Evolutionary conservation across 495 filamentous ascomycete genomes (phyloP).

Genomic region (Trypethelium eluteriae): DNA sequence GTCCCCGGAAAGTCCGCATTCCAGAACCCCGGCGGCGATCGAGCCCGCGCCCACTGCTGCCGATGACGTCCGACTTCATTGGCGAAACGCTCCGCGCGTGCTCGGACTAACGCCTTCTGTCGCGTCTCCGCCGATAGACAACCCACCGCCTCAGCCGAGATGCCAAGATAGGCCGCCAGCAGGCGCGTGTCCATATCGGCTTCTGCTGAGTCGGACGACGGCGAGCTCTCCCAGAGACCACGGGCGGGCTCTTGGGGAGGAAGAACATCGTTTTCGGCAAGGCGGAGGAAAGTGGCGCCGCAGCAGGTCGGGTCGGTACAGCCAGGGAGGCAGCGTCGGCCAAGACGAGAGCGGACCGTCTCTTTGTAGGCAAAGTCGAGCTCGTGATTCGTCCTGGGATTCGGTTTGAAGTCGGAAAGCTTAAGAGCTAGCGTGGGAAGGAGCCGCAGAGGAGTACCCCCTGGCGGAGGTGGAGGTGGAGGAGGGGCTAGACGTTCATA

Average conservation of each 20-base stretch:
- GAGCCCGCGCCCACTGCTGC: slow-evolving; percentile 59
- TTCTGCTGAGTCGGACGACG: slow-evolving; percentile 21
- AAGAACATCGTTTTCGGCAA: slow-evolving; percentile 45
- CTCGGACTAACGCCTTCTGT: slow-evolving; percentile 55
- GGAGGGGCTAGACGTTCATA: no score
- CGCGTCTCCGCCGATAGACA: slow-evolving; percentile 39
- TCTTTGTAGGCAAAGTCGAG: slow-evolving; percentile 65
- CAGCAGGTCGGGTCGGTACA: slow-evolving; percentile 74
- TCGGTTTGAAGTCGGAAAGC: slow-evolving; percentile 70
- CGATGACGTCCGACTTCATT: slow-evolving; percentile 68
- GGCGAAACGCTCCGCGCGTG: slow-evolving; percentile 58
- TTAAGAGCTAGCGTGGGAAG: slow-evolving; percentile 23
- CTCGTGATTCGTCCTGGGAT: slow-evolving; percentile 65
- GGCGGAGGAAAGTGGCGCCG: slow-evolving; percentile 59
- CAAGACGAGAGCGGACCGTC: slow-evolving; percentile 63
- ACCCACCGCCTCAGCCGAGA: slow-evolving; percentile 30
- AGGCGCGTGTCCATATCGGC: slow-evolving; percentile 45
- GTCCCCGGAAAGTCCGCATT: slow-evolving; percentile 78
- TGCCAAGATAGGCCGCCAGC: slow-evolving; percentile 61
- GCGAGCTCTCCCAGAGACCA: slow-evolving; percentile 13
- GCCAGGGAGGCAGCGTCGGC: slow-evolving; percentile 68
- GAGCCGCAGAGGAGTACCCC: slow-evolving; percentile 21
- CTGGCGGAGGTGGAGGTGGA: slow-evolving; percentile 9
- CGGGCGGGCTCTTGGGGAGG: slow-evolving; percentile 17
- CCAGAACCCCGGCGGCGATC: slow-evolving; percentile 83